These are phyloP conservation scores for Globisporangium carolinianum DNA, from an alignment of 352 stramenopile species.

Conservation along the genomic window DNA sequence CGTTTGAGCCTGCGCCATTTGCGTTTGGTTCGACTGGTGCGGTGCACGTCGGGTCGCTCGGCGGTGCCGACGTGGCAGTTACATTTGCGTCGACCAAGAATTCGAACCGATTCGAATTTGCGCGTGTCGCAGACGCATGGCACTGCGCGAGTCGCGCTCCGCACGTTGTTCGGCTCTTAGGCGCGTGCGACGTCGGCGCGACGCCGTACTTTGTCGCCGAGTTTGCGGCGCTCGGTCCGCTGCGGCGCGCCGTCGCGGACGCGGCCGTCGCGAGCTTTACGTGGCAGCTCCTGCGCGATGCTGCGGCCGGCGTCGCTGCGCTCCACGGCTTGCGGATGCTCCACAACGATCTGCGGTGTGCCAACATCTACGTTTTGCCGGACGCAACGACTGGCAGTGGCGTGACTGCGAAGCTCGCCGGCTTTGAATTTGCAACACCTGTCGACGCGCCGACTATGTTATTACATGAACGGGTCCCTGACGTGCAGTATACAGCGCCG, in stretches of 20 bases:
- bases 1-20: neutral
- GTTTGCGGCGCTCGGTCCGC: conserved; percentile 3
- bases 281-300: conserved; percentile 2
- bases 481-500: conserved; percentile 14
- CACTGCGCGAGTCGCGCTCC: neutral
- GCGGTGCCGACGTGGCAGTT: neutral
- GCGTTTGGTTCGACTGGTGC: neutral
- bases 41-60: neutral
- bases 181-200: conserved; percentile 1
- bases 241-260: neutral
- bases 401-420: conserved; percentile 1
- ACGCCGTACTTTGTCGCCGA: conserved; percentile 7
- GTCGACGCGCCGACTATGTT: neutral
- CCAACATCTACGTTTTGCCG: neutral
- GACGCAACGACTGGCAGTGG: neutral
- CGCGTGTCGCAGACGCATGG: neutral
- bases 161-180: conserved; percentile 4
- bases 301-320: neutral
- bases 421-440: conserved; percentile 2
- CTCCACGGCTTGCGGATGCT: neutral
- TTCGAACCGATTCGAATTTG: too few relatives aligned
- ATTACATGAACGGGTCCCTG: neutral
- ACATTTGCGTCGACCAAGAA: neutral
- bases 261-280: neutral
- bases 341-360: conserved; percentile 6